Percentiles rank a stretch among this genome's conserved stretches.
Conservation (phyloP, 1,284 basidiomycete genomes). For the Boletus mariae region DNA sequence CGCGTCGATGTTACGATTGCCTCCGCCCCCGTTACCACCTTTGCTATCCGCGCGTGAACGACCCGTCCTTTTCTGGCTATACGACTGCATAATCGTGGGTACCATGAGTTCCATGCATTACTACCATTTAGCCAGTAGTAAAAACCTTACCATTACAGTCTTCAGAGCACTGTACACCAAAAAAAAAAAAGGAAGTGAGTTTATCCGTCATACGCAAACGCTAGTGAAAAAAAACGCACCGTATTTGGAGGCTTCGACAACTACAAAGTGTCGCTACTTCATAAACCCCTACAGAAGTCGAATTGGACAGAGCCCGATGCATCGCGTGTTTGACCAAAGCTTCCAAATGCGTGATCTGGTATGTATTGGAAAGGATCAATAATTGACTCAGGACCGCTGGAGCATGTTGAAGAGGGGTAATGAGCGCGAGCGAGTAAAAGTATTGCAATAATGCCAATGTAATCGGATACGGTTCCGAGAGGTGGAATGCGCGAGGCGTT, state of each 20-base stretch:
- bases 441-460: slow-evolving; percentile 89
- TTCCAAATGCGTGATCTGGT: slow-evolving; percentile 74
- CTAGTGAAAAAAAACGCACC: slow-evolving; percentile 44
- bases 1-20: slow-evolving; percentile 40
- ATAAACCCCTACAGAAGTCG: slow-evolving; percentile 85
- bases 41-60: slow-evolving; percentile 52
- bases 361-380: slow-evolving; percentile 80
- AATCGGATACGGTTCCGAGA: slow-evolving; percentile 89
- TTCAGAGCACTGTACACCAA: slow-evolving; percentile 55
- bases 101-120: slow-evolving; percentile 11
- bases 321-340: slow-evolving; percentile 86
- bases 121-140: neutral
- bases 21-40: slow-evolving; percentile 41
- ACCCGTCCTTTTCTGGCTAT: slow-evolving; percentile 64
- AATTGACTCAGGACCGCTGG: slow-evolving; percentile 87
- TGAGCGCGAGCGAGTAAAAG: slow-evolving; percentile 82
- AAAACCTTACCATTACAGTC: slow-evolving; percentile 63
- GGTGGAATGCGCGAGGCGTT: slow-evolving; percentile 71
- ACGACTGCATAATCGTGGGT: slow-evolving; percentile 42
- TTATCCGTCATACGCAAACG: slow-evolving; percentile 7
- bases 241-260: slow-evolving; percentile 83
- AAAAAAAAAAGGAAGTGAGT: slow-evolving; percentile 14
- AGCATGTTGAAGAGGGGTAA: slow-evolving; percentile 87
- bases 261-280: slow-evolving; percentile 91
- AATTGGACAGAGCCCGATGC: slow-evolving; percentile 81